A percentile compares a stretch with the other conserved stretches of the same genome.
Evolutionary conservation across 2,329 filamentous ascomycete genomes (phyloP).

Genomic region (Colletotrichum simmondsii): DNA sequence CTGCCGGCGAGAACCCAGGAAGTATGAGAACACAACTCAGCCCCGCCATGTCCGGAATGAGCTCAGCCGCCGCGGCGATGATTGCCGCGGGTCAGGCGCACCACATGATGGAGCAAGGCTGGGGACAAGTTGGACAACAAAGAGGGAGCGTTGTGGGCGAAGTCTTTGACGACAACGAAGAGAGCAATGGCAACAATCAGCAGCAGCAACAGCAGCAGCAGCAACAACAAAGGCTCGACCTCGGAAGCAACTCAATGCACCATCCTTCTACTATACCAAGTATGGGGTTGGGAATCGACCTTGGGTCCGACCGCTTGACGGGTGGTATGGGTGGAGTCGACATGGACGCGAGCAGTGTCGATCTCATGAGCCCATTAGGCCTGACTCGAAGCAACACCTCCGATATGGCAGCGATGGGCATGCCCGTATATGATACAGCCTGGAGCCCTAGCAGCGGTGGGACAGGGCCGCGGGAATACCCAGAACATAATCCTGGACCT

Average conservation of each 20-base stretch:
- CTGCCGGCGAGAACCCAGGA: slow-evolving; percentile 52
- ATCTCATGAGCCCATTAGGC: slow-evolving; percentile 31
- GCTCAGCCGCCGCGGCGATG: slow-evolving; percentile 13
- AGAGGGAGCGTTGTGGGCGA: slow-evolving; percentile 24
- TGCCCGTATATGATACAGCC: slow-evolving; percentile 23
- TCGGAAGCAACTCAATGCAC: slow-evolving; percentile 15
- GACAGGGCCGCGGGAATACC: slow-evolving; percentile 22
- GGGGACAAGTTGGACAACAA: slow-evolving; percentile 11
- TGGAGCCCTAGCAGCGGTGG: slow-evolving; percentile 32
- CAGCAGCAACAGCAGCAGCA: background rate
- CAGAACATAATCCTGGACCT: slow-evolving; percentile 14
- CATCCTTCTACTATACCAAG: slow-evolving; percentile 4
- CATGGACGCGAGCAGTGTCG: slow-evolving; percentile 25
- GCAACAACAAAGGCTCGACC: slow-evolving; percentile 3
- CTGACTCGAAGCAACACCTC: slow-evolving; percentile 30
- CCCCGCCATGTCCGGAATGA: slow-evolving; percentile 38
- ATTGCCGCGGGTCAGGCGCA: slow-evolving; percentile 6
- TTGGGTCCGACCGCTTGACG: slow-evolving; percentile 6
- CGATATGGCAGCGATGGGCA: slow-evolving; percentile 32
- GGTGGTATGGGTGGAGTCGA: slow-evolving; percentile 19
- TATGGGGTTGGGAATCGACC: slow-evolving; percentile 23
- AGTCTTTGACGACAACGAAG: slow-evolving; percentile 28
- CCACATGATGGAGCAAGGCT: slow-evolving; percentile 7
- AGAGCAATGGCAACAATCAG: slow-evolving; percentile 4
- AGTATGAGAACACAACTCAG: slow-evolving; percentile 48